Conservation (phyloP, 2,329 filamentous ascomycete genomes). For the Cladosporium cucumerinum region DNA sequence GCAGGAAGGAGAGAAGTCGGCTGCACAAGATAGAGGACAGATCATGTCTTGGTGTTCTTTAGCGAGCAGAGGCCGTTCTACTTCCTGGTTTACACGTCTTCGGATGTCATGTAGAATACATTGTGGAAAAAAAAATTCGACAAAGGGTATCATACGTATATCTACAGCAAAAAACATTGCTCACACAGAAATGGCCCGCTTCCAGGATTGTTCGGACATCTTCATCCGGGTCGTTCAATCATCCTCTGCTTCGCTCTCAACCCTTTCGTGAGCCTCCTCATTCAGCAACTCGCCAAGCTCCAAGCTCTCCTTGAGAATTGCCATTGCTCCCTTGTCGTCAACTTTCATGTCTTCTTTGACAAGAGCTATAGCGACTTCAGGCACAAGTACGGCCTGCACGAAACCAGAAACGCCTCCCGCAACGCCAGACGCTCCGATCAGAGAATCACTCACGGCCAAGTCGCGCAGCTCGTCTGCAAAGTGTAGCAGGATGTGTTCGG, state of each 20-base stretch:
- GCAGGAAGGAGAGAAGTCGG: neutral
- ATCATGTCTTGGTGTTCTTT: neutral
- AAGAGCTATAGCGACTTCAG: slow-evolving; percentile 35
- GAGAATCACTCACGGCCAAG: slow-evolving; percentile 28
- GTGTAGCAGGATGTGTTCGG: slow-evolving; percentile 31
- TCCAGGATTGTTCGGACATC: neutral
- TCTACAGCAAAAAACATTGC: neutral
- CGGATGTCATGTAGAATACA: neutral
- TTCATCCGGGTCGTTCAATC: slow-evolving; percentile 7
- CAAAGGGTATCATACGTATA: slow-evolving; percentile 3
- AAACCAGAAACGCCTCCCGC: slow-evolving; percentile 36
- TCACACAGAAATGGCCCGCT: neutral
- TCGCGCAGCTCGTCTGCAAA: slow-evolving; percentile 30
- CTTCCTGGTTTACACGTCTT: neutral
- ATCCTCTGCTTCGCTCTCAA: slow-evolving; percentile 19
- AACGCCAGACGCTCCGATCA: slow-evolving; percentile 32
- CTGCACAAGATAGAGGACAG: neutral
- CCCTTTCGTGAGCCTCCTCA: slow-evolving; percentile 29
- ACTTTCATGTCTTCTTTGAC: slow-evolving; percentile 35
- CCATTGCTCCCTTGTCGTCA: slow-evolving; percentile 23
- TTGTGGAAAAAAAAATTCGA: slow-evolving; percentile 6
- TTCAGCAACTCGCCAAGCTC: slow-evolving; percentile 34
- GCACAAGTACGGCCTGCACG: slow-evolving; percentile 37
- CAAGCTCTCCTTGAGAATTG: slow-evolving; percentile 31
- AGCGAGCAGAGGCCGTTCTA: neutral